Evolutionary conservation across 2,329 filamentous ascomycete species (phyloP).

Genomic region (Verticillium albo-atrum): DNA sequence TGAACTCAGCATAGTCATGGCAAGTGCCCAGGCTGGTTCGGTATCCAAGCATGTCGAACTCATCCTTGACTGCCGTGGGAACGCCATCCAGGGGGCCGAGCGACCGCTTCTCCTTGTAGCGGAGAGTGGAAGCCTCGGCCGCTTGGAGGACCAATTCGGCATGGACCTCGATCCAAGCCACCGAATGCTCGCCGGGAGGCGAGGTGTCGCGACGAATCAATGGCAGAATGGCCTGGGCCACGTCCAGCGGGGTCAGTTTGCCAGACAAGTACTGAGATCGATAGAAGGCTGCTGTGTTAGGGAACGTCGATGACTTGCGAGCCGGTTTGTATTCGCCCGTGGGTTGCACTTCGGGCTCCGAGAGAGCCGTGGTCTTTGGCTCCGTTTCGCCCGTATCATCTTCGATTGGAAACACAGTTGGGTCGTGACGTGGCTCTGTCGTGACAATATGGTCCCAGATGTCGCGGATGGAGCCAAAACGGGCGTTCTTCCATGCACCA

Average conservation of each 20-base stretch:
- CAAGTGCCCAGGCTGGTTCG: constrained; percentile 58
- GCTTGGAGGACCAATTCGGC: constrained; percentile 34
- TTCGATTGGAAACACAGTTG: constrained; percentile 33
- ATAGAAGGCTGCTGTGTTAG: constrained; percentile 38
- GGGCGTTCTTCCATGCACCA: constrained; percentile 58
- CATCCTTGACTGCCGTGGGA: constrained; percentile 71
- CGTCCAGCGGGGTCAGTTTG: constrained; percentile 39
- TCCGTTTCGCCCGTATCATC: not conserved
- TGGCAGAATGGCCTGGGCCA: constrained; percentile 39
- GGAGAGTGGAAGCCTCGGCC: constrained; percentile 37
- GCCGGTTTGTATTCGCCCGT: not conserved
- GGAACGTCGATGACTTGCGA: not conserved
- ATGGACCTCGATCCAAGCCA: constrained; percentile 40
- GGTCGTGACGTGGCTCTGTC: constrained; percentile 41
- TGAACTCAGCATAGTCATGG: constrained; percentile 43
- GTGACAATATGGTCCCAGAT: constrained; percentile 46
- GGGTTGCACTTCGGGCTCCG: not conserved
- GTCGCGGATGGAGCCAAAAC: constrained; percentile 53
- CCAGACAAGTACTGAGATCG: constrained; percentile 38
- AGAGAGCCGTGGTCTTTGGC: not conserved
- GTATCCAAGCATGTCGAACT: constrained; percentile 73
- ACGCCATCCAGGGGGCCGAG: constrained; percentile 67
- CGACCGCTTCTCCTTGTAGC: constrained; percentile 49
- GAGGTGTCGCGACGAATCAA: constrained; percentile 35
- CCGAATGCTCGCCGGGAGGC: constrained; percentile 32